Evolutionary conservation across 371 early-diverging fungal genomes (phyloP).

Genomic region (Blastocladiella emersonii): DNA sequence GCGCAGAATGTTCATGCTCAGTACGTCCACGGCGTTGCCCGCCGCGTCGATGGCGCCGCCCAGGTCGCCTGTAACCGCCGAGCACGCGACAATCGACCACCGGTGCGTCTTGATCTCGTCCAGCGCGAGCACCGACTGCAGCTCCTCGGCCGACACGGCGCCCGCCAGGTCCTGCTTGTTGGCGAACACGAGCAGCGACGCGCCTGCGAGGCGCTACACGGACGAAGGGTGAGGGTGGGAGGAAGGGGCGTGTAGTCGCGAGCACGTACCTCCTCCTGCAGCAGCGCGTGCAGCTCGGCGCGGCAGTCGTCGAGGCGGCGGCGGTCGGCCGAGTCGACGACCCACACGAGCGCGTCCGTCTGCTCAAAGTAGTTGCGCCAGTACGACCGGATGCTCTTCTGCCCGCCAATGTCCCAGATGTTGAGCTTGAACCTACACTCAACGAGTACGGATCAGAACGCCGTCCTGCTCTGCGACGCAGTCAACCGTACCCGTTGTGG

Average conservation of each 20-base stretch:
- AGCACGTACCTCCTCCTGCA: conserved; percentile 62
- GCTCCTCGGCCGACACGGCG: conserved; percentile 54
- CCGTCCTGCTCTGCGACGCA: too few relatives aligned
- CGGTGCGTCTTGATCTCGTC: conserved; percentile 70
- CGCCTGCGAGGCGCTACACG: conserved; percentile 82
- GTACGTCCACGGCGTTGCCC: too few relatives aligned
- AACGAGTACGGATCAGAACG: too few relatives aligned
- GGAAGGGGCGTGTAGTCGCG: too few relatives aligned
- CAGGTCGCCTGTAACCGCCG: conserved; percentile 80
- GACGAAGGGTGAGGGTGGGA: too few relatives aligned
- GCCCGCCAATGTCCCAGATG: conserved; percentile 98
- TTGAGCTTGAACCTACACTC: conserved; percentile 69
- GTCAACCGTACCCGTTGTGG: too few relatives aligned
- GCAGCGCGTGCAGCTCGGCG: conserved; percentile 54
- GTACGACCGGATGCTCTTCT: conserved; percentile 89
- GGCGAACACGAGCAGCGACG: conserved; percentile 81
- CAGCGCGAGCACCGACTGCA: conserved; percentile 58
- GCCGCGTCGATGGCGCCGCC: not conserved
- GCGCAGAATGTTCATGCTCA: conserved; percentile 40
- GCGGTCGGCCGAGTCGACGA: conserved; percentile 90
- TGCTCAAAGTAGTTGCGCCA: conserved; percentile 99
- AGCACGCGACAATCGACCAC: conserved; percentile 80
- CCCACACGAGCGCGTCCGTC: conserved; percentile 97
- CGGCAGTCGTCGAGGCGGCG: conserved; percentile 66
- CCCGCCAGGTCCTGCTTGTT: conserved; percentile 92